phyloP scores from a whole-genome alignment of 2,329 filamentous ascomycete species.

The Trichoderma arundinaceum region DNA sequence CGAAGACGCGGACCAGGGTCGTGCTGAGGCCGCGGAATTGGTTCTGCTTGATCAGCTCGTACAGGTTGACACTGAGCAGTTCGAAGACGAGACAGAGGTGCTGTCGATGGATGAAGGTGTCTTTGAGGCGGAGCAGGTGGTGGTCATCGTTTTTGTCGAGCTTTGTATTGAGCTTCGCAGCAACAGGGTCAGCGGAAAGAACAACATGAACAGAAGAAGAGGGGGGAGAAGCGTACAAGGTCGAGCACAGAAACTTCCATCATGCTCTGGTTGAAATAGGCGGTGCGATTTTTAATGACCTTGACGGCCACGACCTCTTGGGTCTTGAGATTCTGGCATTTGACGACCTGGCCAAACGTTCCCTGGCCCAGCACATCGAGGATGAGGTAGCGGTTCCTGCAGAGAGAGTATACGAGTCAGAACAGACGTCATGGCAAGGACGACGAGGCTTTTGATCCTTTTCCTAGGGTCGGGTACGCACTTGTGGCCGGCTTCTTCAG shows the following conservation, averaged over 20 bases:
- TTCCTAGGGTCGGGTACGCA: conserved; percentile 50
- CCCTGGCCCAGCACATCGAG: conserved; percentile 96
- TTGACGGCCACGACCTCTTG: conserved; percentile 99
- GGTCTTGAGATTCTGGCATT: conserved; percentile 97
- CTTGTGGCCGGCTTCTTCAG: conserved; percentile 98
- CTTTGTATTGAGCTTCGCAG: conserved; percentile 83
- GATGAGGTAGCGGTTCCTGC: conserved; percentile 91
- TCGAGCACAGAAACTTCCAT: conserved; percentile 99
- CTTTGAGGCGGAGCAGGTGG: conserved; percentile 89
- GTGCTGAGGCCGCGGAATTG: conserved; percentile 97
- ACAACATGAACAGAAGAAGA: background rate
- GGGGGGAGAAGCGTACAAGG: conserved; percentile 62
- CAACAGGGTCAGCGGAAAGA: background rate
- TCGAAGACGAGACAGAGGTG: conserved; percentile 97
- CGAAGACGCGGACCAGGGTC: conserved; percentile 94
- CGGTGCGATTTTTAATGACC: conserved; percentile 98
- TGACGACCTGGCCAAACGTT: conserved; percentile 98
- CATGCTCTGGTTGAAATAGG: conserved; percentile 99
- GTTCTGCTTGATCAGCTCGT: conserved; percentile 99
- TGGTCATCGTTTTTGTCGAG: conserved; percentile 99
- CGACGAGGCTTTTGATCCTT: background rate
- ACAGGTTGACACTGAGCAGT: conserved; percentile 93
- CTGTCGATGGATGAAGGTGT: conserved; percentile 97
- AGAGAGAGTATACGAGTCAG: conserved; percentile 1
- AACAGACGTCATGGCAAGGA: too few relatives aligned